phyloP scores from a whole-genome alignment of 352 stramenopile species.

The Vaucheria bursata region DNA sequence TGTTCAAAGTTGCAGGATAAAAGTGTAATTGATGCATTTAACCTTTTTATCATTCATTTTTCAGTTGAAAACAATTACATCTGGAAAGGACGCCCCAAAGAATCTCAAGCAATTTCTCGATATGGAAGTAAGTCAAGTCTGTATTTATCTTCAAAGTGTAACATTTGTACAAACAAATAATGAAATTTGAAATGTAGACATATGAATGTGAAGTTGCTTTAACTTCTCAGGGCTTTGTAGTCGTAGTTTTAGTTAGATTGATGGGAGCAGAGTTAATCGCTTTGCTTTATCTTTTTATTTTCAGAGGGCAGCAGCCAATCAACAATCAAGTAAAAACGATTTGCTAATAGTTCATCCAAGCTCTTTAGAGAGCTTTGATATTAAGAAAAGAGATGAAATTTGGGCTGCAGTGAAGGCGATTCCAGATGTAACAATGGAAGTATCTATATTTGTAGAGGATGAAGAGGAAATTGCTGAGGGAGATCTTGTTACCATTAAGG shows the following conservation, averaged over 20 bases:
- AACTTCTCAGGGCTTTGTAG: too few species aligned
- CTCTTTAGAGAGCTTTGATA: slow-evolving; percentile 71
- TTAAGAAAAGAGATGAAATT: slow-evolving; percentile 82
- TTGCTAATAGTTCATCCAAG: background rate
- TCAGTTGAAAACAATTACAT: slow-evolving; percentile 21
- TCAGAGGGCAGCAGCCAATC: background rate
- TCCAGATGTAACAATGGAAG: slow-evolving; percentile 81
- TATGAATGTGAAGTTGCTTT: too few species aligned
- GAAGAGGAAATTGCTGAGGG: slow-evolving; percentile 90
- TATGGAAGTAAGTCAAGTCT: slow-evolving; percentile 1
- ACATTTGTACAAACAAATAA: too few species aligned
- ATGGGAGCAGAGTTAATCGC: too few species aligned
- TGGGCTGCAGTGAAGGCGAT: slow-evolving; percentile 82
- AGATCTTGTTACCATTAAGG: slow-evolving; percentile 92
- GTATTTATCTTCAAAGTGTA: too few species aligned
- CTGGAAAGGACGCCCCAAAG: slow-evolving; percentile 43
- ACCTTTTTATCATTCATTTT: too few species aligned
- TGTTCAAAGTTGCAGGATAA: too few species aligned
- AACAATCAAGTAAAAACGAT: background rate
- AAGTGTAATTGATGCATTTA: too few species aligned
- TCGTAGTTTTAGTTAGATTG: too few species aligned
- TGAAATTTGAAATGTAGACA: too few species aligned
- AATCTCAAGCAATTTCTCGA: slow-evolving; percentile 52
- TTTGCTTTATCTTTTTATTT: too few species aligned
- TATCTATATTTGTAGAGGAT: slow-evolving; percentile 74